These are phyloP conservation scores for Trypanosoma rangeli DNA, from an alignment of 208 protist genomes.

Conservation along the genomic window DNA sequence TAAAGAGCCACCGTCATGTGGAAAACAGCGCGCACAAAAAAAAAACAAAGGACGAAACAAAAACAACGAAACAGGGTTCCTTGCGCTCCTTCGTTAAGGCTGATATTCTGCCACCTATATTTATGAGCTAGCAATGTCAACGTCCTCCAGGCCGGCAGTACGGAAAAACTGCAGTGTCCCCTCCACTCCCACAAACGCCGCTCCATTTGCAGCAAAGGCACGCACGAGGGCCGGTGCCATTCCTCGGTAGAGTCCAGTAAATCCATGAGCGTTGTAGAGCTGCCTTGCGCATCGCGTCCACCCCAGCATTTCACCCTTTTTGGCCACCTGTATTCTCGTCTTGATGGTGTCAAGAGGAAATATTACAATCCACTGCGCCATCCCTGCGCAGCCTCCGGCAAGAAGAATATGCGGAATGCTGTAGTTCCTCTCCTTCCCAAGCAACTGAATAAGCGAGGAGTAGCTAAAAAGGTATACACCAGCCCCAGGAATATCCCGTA, in stretches of 20 bases:
- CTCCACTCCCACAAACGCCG: slow-evolving; percentile 30
- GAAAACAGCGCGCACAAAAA: neutral
- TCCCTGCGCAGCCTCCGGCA: slow-evolving; percentile 63
- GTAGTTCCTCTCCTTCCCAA: slow-evolving; percentile 21
- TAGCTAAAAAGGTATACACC: slow-evolving; percentile 30
- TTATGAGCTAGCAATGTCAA: neutral
- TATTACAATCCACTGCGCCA: slow-evolving; percentile 72
- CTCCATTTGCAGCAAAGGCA: slow-evolving; percentile 28
- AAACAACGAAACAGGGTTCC: neutral
- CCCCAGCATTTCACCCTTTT: slow-evolving; percentile 5
- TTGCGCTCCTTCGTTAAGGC: neutral
- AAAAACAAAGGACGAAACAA: neutral
- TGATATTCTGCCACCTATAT: neutral
- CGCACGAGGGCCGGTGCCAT: slow-evolving; percentile 24
- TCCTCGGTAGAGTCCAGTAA: slow-evolving; percentile 25
- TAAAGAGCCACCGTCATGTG: neutral
- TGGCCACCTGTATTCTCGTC: slow-evolving; percentile 68
- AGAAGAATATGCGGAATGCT: slow-evolving; percentile 39
- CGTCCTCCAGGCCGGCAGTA: slow-evolving; percentile 12
- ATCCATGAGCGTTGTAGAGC: slow-evolving; percentile 20
- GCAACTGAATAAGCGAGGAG: slow-evolving; percentile 14
- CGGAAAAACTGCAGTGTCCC: slow-evolving; percentile 27
- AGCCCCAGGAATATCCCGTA: slow-evolving; percentile 27
- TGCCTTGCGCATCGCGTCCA: slow-evolving; percentile 25
- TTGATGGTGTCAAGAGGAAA: slow-evolving; percentile 92